Base-by-base conservation (phyloP, 805 yeast genomes). In the Maudiozyma serrabonitensis region DNA sequence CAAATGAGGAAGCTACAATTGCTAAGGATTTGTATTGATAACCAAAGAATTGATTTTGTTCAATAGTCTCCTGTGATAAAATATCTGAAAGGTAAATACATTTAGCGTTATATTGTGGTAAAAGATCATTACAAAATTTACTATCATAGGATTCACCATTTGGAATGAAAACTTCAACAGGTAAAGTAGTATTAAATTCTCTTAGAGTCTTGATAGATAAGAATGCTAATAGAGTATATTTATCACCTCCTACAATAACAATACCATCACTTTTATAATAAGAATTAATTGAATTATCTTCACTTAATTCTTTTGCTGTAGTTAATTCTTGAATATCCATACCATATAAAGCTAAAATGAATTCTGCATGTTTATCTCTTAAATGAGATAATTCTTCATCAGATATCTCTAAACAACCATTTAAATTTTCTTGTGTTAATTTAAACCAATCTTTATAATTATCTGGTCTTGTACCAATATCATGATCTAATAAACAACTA, bases 141-240 rank as follows among this genome's bases (percentile, higher is more conserved):
- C 76, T 71, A 37, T 79, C 74, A 59, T 87, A 93, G 58, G 79
- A 85, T 59, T 85, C 93, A 32, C 75, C 75, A 19, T 74, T 75
- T 8, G 95, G 95, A 54, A 89, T 79, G 55, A 87, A 75, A 9
- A 89, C 84, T 70, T 89, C 96, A 19, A 89, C 80, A 0, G 96
- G 96, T 37, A 84, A 66, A 13, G 72, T 73, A 2, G 85, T 79
- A 2, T 91, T 88, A 7, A 75, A 69, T 39, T 80, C 77, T 58
- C 95, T 71, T 46, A 88, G 56, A 44, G 71, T 65, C 53, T 70
- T 68, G 7, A 84, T 67, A 9, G 83, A 74, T 6, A 81, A 60
- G 26, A 81, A 64, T 1, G 84, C 71, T 26, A 84, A 64, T 78
- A 86, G 77, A 45, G 85, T 81, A 57, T 78, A 84, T 51, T 73